Conservation (phyloP, 805 yeast genomes). For the Sugiyamaella marilandica region DNA sequence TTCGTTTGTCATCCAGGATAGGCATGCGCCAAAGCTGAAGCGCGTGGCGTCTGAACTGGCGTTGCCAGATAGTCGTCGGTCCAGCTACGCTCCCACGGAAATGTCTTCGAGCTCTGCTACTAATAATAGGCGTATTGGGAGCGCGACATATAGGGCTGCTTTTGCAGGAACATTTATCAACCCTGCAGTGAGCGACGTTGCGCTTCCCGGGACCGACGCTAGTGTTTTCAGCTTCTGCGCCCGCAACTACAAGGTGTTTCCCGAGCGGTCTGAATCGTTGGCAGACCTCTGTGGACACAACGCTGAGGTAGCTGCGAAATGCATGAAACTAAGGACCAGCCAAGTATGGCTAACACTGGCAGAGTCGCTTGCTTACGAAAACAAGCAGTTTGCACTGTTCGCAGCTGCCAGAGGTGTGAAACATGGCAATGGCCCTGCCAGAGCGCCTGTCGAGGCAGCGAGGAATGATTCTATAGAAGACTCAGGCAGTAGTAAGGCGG, state of each 20-base stretch:
- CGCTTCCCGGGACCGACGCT: constrained; percentile 19
- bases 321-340: constrained; percentile 47
- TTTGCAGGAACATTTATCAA: neutral
- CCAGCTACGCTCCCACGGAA: neutral
- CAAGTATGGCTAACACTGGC: constrained; percentile 61
- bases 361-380: constrained; percentile 41
- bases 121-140: neutral
- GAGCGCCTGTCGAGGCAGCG: neutral
- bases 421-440: neutral
- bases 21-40: constrained; percentile 3
- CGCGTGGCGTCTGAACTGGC: neutral
- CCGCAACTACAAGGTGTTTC: constrained; percentile 18
- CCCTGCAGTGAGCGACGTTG: constrained; percentile 8
- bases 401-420: neutral
- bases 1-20: constrained; percentile 47
- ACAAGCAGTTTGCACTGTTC: constrained; percentile 11
- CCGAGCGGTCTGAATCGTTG: constrained; percentile 46
- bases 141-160: neutral
- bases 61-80: neutral
- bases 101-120: neutral
- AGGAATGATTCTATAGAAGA: neutral
- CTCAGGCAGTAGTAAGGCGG: neutral
- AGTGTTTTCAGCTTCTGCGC: constrained; percentile 20
- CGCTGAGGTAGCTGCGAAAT: constrained; percentile 44
- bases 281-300: constrained; percentile 55